A percentile compares a stretch with the other conserved stretches of the same genome.
These are phyloP conservation scores for Xylariaceae sp. DNA, from an alignment of 2,329 filamentous ascomycete species.

Conservation along the genomic window DNA sequence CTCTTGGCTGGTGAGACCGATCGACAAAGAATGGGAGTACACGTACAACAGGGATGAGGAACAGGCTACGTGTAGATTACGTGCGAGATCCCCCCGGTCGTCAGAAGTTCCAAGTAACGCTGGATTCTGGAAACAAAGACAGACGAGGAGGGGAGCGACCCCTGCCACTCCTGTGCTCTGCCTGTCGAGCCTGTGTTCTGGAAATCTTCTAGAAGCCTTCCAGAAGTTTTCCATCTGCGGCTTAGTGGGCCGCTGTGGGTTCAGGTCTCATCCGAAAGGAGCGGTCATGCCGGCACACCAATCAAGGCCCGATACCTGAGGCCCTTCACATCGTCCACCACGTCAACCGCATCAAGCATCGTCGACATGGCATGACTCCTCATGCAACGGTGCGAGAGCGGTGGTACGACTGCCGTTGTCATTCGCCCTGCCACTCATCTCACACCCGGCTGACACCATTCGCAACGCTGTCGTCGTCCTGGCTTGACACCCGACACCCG, in stretches of 20 bases:
- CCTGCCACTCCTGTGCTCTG: background rate
- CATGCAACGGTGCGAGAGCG: too few species aligned
- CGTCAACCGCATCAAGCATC: background rate
- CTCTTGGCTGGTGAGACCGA: too few species aligned
- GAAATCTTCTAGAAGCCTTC: conserved; percentile 26
- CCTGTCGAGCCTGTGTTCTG: conserved; percentile 5
- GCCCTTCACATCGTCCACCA: background rate
- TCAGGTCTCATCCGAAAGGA: conserved; percentile 1
- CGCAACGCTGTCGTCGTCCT: too few species aligned
- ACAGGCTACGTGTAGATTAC: background rate
- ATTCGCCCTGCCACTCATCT: too few species aligned
- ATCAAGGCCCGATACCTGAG: background rate
- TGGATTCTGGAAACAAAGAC: background rate
- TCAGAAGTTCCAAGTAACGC: background rate
- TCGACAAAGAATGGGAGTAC: too few species aligned
- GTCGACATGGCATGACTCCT: too few species aligned
- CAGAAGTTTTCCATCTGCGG: conserved; percentile 23
- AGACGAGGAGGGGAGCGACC: background rate
- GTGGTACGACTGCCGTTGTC: too few species aligned
- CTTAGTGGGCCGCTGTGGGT: conserved; percentile 10
- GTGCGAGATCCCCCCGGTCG: background rate
- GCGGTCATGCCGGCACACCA: conserved; percentile 26
- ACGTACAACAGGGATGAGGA: background rate
- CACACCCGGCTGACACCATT: too few species aligned
- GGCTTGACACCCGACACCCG: too few species aligned